Conservation (phyloP, 129 eudicot species). For the Artemisia tridentata region DNA sequence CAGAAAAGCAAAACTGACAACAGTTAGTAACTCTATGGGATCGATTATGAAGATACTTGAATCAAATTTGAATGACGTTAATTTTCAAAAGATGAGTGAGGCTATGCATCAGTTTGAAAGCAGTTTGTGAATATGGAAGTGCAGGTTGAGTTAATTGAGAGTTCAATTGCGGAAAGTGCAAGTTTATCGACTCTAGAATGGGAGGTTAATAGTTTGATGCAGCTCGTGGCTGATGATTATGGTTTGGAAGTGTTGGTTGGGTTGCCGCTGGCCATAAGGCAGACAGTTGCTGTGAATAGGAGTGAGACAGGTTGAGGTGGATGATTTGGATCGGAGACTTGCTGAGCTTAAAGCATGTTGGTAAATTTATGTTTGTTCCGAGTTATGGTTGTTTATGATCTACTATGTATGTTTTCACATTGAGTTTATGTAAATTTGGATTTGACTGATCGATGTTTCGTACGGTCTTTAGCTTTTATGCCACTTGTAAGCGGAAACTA, state of each 20-base stretch:
- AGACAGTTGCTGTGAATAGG: slow-evolving; percentile 49
- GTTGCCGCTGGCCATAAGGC: slow-evolving; percentile 74
- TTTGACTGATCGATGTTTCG: no score
- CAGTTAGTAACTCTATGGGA: slow-evolving; percentile 70
- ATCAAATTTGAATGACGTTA: slow-evolving; percentile 63
- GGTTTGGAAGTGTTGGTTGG: slow-evolving; percentile 91
- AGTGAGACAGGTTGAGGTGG: slow-evolving; percentile 79
- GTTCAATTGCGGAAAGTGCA: slow-evolving; percentile 87
- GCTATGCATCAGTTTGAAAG: slow-evolving; percentile 80
- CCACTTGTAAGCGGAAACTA: no score
- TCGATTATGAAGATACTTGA: slow-evolving; percentile 79
- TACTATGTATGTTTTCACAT: neutral
- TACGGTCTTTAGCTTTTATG: no score
- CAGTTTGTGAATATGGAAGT: slow-evolving; percentile 97
- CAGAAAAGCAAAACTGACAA: slow-evolving; percentile 78
- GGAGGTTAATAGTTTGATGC: slow-evolving; percentile 86
- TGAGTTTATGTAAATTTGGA: neutral
- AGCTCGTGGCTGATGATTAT: slow-evolving; percentile 93
- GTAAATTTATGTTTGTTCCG: slow-evolving; percentile 22
- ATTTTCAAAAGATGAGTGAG: slow-evolving; percentile 88
- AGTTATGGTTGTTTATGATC: slow-evolving; percentile 2
- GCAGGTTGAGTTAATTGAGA: slow-evolving; percentile 91
- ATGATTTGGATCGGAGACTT: slow-evolving; percentile 74
- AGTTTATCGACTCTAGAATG: slow-evolving; percentile 83
- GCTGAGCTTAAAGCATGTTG: slow-evolving; percentile 93